Evolutionary conservation across 352 stramenopile genomes (phyloP), one percentile per base, ranked within the genome.

Genomic region (Nothophytophthora sp.): DNA sequence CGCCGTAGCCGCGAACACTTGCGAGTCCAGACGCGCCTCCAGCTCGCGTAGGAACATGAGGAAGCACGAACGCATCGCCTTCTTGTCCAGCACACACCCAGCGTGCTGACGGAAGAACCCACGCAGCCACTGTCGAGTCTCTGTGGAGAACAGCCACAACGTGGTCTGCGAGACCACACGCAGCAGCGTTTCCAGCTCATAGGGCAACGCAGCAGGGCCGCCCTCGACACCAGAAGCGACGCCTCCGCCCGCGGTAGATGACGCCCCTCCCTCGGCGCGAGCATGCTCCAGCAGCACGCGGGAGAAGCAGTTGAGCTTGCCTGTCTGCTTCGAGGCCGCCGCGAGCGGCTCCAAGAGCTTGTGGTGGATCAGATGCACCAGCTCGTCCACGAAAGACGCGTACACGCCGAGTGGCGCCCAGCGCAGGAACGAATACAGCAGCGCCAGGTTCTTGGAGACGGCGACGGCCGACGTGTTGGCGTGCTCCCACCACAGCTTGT

Each of bases 361-460:
- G 15, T 66, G 51, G 27, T 84, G 60, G 8, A 81, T 34, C 24
- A 71, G 42, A 16, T 82, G 54, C 19, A 73, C 57, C 10, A 89
- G 55, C 27, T 89, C 73, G 30, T 81, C 66, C 19, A 76, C 61
- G 15, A 82, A 75, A 5, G 66, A 32, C 9, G 63, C 49, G 41
- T 86, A 86, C 2, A 67, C 36, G 0, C 64, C 41, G 16, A 90
- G 35, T 5, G 74, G 74, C 8, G 67, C 73, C 76, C 74, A 88
- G 29, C 67, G 38, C 8, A 73, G 19, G 18, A 90, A 86, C 18
- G 60, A 63, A 37, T 59, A 65, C 6, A 86, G 34, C 13, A 90
- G 53, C n/a, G 72, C 67, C 45, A 90, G 51, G 53, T 88, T 88
- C 59, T 85, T 86, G 5, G 74, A 80, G 9, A 73, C 57, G 2